A percentile compares a stretch with the other conserved stretches of the same genome.
Evolutionary conservation across 306 rosid species (phyloP).

Genomic region (Astragalus glycyphyllos): DNA sequence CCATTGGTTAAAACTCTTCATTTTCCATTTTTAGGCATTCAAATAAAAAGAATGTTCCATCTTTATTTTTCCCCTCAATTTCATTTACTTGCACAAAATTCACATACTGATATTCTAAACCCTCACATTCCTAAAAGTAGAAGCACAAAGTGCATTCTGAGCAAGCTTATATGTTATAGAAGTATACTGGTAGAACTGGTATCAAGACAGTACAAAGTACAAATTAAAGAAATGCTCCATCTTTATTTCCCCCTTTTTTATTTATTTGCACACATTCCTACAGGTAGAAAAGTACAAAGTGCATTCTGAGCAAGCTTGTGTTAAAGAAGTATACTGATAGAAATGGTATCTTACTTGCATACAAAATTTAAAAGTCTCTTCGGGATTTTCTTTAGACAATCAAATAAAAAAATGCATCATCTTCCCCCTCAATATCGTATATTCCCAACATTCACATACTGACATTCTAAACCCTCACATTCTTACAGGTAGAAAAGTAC

Average conservation of each 20-base stretch:
- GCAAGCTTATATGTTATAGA: background rate
- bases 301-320: constrained; percentile 2
- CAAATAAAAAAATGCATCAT: constrained; percentile 22
- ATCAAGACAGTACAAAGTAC: background rate
- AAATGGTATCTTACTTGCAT: background rate
- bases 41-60: constrained; percentile 16
- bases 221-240: constrained; percentile 14
- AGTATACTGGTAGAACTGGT: background rate
- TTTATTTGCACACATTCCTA: constrained; percentile 31
- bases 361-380: constrained; percentile 6
- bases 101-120: constrained; percentile 15
- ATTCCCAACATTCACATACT: constrained; percentile 19
- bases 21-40: background rate
- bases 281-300: constrained; percentile 38
- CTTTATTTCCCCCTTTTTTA: constrained; percentile 14
- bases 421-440: constrained; percentile 9
- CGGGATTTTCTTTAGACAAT: constrained; percentile 2
- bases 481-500: constrained; percentile 33
- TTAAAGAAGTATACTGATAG: background rate
- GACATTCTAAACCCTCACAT: constrained; percentile 7
- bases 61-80: constrained; percentile 7
- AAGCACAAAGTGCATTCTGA: constrained; percentile 24
- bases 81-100: constrained; percentile 22
- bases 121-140: constrained; percentile 29
- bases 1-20: constrained; percentile 27